Conservation (phyloP, 345 rosid species). For the Isatis tinctoria region DNA sequence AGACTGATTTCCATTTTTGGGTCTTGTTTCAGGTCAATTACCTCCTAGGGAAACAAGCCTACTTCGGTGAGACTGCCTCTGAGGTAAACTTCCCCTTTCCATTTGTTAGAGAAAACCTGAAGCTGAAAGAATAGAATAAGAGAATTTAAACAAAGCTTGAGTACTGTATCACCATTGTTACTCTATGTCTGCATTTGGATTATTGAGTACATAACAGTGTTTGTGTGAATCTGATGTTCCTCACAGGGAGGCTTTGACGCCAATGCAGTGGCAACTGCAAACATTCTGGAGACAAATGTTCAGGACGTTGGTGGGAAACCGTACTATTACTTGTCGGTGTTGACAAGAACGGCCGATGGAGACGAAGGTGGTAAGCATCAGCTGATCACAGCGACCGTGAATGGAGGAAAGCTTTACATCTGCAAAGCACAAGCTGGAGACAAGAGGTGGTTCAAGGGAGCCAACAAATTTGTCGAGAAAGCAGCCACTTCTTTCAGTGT, state of each 20-base stretch:
- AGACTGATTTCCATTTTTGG: neutral
- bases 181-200: slow-evolving; percentile 3
- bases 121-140: neutral
- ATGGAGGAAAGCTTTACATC: slow-evolving; percentile 80
- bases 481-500: slow-evolving; percentile 76
- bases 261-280: slow-evolving; percentile 76
- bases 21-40: slow-evolving; percentile 56
- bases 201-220: neutral
- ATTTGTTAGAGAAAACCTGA: neutral
- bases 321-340: slow-evolving; percentile 62
- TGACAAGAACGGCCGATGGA: slow-evolving; percentile 98
- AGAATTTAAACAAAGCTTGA: too few relatives aligned
- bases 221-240: neutral
- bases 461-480: slow-evolving; percentile 75
- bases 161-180: neutral
- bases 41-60: slow-evolving; percentile 84
- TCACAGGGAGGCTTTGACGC: slow-evolving; percentile 83
- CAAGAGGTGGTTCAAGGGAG: slow-evolving; percentile 99
- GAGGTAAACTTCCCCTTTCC: slow-evolving; percentile 51
- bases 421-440: slow-evolving; percentile 99
- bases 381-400: slow-evolving; percentile 66
- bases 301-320: slow-evolving; percentile 45
- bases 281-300: slow-evolving; percentile 59
- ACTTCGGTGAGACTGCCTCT: slow-evolving; percentile 58
- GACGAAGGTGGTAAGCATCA: slow-evolving; percentile 98